Conservation (phyloP, 306 rosid genomes). For the Dryas octopetala region DNA sequence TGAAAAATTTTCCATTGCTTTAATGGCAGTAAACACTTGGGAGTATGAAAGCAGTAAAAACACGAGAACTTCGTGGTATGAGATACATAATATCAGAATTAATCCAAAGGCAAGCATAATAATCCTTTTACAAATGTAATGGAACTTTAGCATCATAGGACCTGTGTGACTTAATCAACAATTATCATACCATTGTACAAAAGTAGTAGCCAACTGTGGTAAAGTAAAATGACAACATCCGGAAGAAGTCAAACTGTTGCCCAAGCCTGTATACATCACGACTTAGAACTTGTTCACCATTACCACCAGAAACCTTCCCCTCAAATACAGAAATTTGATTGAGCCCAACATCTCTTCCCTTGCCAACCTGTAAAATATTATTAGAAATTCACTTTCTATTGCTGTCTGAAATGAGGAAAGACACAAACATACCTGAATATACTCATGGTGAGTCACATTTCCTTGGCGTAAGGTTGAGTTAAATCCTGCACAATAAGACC, state of each 20-base stretch:
- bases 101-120: not conserved
- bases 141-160: not conserved
- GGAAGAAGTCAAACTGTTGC: conserved; percentile 92
- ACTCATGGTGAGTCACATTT: conserved; percentile 92
- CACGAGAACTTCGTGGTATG: not conserved
- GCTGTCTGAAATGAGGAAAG: conserved; percentile 19
- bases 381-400: conserved; percentile 32
- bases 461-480: conserved; percentile 97
- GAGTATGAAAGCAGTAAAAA: not conserved
- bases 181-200: conserved; percentile 77
- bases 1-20: not conserved
- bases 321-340: conserved; percentile 92
- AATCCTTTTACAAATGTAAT: not conserved
- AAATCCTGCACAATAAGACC: conserved; percentile 61
- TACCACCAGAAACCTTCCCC: conserved; percentile 89
- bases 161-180: not conserved
- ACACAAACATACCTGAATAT: conserved; percentile 66
- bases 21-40: not conserved
- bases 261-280: conserved; percentile 97
- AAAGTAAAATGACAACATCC: conserved; percentile 92
- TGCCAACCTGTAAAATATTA: conserved; percentile 72
- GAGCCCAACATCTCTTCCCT: conserved; percentile 96
- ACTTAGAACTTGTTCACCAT: conserved; percentile 97
- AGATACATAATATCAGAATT: not conserved
- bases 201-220: conserved; percentile 90